These are phyloP conservation scores for Skeletonema costatum DNA, from an alignment of 108 stramenopile genomes.

Conservation along the genomic window DNA sequence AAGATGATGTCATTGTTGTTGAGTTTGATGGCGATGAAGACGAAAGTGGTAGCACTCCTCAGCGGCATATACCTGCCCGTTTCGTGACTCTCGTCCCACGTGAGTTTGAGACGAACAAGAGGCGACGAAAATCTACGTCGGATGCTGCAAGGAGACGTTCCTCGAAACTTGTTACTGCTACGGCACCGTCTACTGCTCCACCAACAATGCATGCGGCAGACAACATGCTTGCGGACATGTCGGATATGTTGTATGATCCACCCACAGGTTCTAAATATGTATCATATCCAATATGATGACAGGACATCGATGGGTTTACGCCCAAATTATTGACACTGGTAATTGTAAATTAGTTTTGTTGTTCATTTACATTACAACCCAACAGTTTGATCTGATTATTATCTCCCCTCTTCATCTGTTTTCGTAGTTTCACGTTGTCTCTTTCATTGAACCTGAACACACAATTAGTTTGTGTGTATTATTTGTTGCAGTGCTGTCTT, in stretches of 20 bases:
- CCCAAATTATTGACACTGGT: neutral
- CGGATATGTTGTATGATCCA: neutral
- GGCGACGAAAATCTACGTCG: neutral
- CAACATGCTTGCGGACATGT: neutral
- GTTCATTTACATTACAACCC: neutral
- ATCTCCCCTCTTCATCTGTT: too few relatives aligned
- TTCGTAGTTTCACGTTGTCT: neutral
- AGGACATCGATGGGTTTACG: neutral
- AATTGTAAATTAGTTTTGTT: neutral
- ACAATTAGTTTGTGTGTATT: neutral
- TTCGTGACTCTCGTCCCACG: constrained; percentile 73
- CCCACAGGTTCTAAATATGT: neutral
- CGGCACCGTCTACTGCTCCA: neutral
- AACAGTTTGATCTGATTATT: neutral
- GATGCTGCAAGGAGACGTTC: constrained; percentile 10
- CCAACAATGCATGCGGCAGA: neutral
- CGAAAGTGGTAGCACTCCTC: constrained; percentile 41
- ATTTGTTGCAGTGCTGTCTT: too few relatives aligned
- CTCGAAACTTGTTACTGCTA: neutral
- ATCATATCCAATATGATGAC: neutral
- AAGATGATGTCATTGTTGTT: constrained; percentile 81
- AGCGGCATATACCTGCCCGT: constrained; percentile 72
- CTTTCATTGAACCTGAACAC: neutral
- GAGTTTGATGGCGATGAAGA: constrained; percentile 82
- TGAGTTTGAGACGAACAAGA: constrained; percentile 56